These are phyloP conservation scores for Monosporascus sp. DNA, from an alignment of 2,329 filamentous ascomycete genomes.

Conservation along the genomic window DNA sequence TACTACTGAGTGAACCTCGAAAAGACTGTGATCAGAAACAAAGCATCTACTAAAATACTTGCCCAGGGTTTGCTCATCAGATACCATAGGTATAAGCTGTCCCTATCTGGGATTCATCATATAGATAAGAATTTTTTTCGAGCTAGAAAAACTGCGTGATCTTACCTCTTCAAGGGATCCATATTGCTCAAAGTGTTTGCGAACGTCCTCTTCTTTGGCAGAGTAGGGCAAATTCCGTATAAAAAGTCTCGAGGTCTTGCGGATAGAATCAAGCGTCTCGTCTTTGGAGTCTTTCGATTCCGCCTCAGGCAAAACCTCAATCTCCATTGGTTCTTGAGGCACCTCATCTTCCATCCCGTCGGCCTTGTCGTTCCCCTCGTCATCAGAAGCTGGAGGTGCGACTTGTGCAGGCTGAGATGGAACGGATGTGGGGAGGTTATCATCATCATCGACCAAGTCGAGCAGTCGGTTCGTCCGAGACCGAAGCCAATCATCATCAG, in stretches of 20 bases:
- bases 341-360: constrained; percentile 5
- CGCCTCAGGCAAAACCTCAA: constrained; percentile 13
- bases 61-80: constrained; percentile 82
- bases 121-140: constrained; percentile 32
- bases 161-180: constrained; percentile 86
- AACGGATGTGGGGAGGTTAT: constrained; percentile 30
- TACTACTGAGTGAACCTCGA: background rate
- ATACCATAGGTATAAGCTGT: constrained; percentile 92
- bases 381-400: constrained; percentile 8
- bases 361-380: constrained; percentile 13
- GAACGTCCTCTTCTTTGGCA: constrained; percentile 71
- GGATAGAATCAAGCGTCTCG: constrained; percentile 55
- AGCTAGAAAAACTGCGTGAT: constrained; percentile 21
- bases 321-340: background rate
- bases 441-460: constrained; percentile 75
- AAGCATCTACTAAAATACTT: constrained; percentile 99
- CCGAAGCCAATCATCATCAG: constrained; percentile 87
- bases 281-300: constrained; percentile 36
- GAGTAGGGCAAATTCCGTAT: constrained; percentile 84
- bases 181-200: constrained; percentile 64
- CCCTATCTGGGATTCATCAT: constrained; percentile 99
- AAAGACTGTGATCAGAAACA: constrained; percentile 65
- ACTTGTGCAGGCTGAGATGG: constrained; percentile 9
- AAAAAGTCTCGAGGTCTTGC: constrained; percentile 73
- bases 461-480: constrained; percentile 82